Base-by-base conservation (phyloP, 1,284 basidiomycete species). In the Heterobasidion irregulare region DNA sequence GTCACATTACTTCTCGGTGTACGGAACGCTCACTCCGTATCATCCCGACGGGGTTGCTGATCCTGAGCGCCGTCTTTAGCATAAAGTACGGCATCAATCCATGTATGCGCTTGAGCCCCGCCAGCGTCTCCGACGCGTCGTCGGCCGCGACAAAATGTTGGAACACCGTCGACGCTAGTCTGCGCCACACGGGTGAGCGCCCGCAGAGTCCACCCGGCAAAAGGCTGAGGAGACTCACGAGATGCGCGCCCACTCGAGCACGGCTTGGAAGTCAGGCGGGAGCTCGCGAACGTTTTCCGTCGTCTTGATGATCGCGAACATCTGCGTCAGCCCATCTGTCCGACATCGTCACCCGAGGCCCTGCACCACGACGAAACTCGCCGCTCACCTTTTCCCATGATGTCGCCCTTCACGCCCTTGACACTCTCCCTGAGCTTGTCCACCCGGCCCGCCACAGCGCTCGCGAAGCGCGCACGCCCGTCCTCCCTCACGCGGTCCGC, bases 1-100 rank as follows among this genome's bases (percentile, higher is more conserved):
- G 16, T 26, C 12, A 35, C 32, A 2, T 15, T 13, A 12, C 47
- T 45, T 8, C 12, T 12, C 49, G 50, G 46, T 12, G 45, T 41
- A 13, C 36, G 34, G 41, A 50, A 6, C 2, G 38, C 62, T 62
- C 57, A 70, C 83, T 82, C 61, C 96, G 82, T 63, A 99, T 94
- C 96, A 99, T 99, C 13, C 85, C 83, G 61, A 99, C 88, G 1
- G 96, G 96, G 69, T 98, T 99, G 56, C 92, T 96, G 61, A 99
- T 91, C 68, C 84, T 89, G 59, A 99, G 74, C 16, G 94, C 89
- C 6, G 92, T 82, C 68, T 94, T 96, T 58, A 99, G 82, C 75
- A 98, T 85, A 66, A 98, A 94, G 72, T 99, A 99, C 2, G 96
- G 96, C 93, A 99, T 98, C 57, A 98, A 75, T 1, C 92, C 92